These are phyloP conservation scores for Pinus taeda DNA, from an alignment of 75 land plant genomes.

Conservation along the genomic window DNA sequence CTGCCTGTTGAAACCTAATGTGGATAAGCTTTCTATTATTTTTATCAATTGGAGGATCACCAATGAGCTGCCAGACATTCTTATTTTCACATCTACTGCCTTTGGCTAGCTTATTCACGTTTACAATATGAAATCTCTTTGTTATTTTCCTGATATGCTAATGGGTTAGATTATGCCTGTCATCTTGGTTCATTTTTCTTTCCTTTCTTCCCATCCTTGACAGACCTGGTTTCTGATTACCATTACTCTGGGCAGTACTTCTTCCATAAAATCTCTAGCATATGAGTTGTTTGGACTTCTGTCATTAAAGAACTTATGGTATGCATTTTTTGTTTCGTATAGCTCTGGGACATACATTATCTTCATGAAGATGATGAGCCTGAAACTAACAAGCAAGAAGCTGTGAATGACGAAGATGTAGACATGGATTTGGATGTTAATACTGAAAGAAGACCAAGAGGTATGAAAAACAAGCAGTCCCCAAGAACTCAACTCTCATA, in stretches of 20 bases:
- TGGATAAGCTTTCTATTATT: neutral
- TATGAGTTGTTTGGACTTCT: neutral
- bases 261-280: neutral
- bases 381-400: conserved; percentile 6
- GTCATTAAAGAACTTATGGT: neutral
- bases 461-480: conserved; percentile 3
- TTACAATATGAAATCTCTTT: neutral
- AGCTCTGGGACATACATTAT: conserved; percentile 67
- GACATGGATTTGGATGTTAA: conserved; percentile 36
- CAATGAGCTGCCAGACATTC: neutral
- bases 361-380: conserved; percentile 26
- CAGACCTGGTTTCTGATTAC: neutral
- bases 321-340: neutral
- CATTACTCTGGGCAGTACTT: too few species aligned
- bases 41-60: neutral
- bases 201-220: neutral
- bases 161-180: neutral
- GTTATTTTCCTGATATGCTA: neutral
- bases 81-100: too few species aligned
- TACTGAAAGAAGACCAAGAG: conserved; percentile 8
- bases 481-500: too few species aligned
- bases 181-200: neutral
- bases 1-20: neutral
- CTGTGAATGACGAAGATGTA: conserved; percentile 26
- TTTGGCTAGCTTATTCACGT: neutral